Base-by-base conservation (phyloP, 805 yeast species). In the Cyberlindnera xishuangbannaensis region DNA sequence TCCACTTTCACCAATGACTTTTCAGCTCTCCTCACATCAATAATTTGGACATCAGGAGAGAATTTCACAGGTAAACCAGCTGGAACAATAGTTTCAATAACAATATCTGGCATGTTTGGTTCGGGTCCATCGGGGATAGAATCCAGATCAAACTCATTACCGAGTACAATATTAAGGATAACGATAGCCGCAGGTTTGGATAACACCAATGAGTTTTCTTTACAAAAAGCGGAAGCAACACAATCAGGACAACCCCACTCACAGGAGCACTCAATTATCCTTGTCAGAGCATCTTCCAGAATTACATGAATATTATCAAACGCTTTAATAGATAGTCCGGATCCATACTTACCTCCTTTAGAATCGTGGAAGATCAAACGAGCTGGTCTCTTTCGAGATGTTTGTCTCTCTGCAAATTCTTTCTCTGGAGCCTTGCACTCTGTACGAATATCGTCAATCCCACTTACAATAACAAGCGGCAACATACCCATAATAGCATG, bases 351-450 rank as follows among this genome's bases (percentile, higher is more conserved):
- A 2, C 95, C 95, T 9, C 95, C 95, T 48, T 78, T 76, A 1
- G 85, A 69, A 55, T 92, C 97, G 51, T 77, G 78, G 45, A 92
- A 83, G 2, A 88, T 76, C 31, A 92, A 61, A 34, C 98, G 64
- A 0, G 95, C 95, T 0, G 97, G 97, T 26, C 99, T 62, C 36
- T 71, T 73, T 25, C 98, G 62, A 13, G 59, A 57, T 0, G 90
- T 71, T 50, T 83, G 83, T 18, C 86, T 59, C 30, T 70, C 69
- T 1, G 95, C 84, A 65, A 90, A 84, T 53, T 92, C 99, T 49
- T 92, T 92, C 44, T 87, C 95, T 0, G 98, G 97, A 0, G 97
- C 97, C 50, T 92, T 92, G 58, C 99, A 92, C 56, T 92, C 99
- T 0, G 97, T 85, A 28, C 73, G 73, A 11, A 92, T 69, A 47